A percentile compares a stretch with the other conserved stretches of the same genome.
Conservation (phyloP, 1,284 basidiomycete genomes). For the Termitomyces sp. region DNA sequence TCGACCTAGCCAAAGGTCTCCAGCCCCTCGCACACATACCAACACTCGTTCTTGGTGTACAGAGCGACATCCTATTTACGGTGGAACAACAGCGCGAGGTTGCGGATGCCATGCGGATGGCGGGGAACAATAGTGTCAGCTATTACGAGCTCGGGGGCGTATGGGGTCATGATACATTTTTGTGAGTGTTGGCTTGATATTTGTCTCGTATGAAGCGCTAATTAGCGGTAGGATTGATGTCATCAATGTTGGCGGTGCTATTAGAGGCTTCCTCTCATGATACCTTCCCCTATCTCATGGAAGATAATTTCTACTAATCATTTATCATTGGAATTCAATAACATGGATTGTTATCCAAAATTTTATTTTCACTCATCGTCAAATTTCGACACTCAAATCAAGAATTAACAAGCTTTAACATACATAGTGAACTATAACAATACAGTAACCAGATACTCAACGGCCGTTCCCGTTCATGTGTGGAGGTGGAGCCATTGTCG, state of each 20-base stretch:
- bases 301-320: too few relatives aligned
- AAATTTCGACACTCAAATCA: background rate
- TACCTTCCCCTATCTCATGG: background rate
- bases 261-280: conserved; percentile 45
- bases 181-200: conserved; percentile 39
- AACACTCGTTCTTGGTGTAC: conserved; percentile 87
- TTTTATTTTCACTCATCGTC: background rate
- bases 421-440: background rate
- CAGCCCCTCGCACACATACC: conserved; percentile 75
- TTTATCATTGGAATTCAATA: background rate
- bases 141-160: conserved; percentile 98
- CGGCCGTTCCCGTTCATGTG: conserved; percentile 13
- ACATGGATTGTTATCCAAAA: background rate
- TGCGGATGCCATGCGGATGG: conserved; percentile 86
- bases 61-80: conserved; percentile 95
- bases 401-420: background rate
- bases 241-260: conserved; percentile 44
- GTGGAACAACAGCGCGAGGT: conserved; percentile 97
- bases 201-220: conserved; percentile 6
- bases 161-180: conserved; percentile 97
- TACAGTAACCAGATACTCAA: background rate
- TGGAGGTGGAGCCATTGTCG: background rate
- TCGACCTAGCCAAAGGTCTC: conserved; percentile 81
- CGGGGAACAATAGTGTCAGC: conserved; percentile 83
- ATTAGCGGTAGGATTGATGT: conserved; percentile 37